Conservation (phyloP, 805 yeast genomes). For the Lipomyces yamanashiensis region DNA sequence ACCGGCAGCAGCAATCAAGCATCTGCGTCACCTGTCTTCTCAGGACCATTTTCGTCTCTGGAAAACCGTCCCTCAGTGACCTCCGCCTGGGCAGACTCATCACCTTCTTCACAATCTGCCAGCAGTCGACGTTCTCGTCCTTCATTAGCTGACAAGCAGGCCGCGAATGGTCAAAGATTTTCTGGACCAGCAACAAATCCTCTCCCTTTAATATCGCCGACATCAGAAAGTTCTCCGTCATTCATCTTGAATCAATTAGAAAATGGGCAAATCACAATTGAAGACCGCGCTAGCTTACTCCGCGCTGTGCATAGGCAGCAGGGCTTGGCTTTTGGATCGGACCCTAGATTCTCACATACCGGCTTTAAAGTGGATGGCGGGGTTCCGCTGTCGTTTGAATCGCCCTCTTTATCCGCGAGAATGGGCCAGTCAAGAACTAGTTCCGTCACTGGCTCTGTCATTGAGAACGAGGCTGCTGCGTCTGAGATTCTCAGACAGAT, state of each 20-base stretch:
- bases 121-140: background rate
- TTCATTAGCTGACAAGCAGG: background rate
- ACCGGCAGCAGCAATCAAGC: background rate
- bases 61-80: background rate
- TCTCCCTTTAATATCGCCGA: background rate
- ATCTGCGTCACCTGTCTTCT: background rate
- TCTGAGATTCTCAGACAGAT: constrained; percentile 32
- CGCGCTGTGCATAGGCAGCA: constrained; percentile 32
- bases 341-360: constrained; percentile 26
- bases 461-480: constrained; percentile 19
- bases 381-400: background rate
- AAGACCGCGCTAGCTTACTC: constrained; percentile 29
- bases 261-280: constrained; percentile 18
- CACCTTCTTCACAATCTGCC: background rate
- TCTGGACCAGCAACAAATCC: background rate
- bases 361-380: constrained; percentile 15
- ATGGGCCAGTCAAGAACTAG: background rate
- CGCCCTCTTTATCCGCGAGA: background rate
- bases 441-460: background rate
- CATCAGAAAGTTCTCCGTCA: background rate
- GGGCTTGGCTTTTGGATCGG: constrained; percentile 35
- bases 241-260: background rate
- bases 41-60: background rate
- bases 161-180: background rate
- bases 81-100: background rate